Evolutionary conservation across 208 protist species (phyloP).

Genomic region (Acanthamoeba lenticulata): DNA sequence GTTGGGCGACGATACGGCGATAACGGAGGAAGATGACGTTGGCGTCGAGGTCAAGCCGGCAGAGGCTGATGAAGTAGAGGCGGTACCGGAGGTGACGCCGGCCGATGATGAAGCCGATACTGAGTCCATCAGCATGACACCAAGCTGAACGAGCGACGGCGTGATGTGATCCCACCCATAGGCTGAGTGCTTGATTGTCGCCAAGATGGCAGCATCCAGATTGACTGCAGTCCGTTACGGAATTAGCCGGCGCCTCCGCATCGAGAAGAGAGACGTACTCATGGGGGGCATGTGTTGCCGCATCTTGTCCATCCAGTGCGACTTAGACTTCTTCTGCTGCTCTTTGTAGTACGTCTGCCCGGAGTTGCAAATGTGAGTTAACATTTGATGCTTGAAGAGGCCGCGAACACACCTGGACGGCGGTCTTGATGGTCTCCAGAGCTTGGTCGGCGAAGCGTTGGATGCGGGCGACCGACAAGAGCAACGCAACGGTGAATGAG

Average conservation of each 20-base stretch:
- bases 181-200: conserved; percentile 20
- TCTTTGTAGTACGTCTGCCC: conserved; percentile 52
- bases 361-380: not conserved
- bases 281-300: conserved; percentile 13
- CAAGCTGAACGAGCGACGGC: conserved; percentile 45
- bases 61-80: not conserved
- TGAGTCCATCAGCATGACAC: conserved; percentile 35
- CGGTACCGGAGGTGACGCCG: not conserved
- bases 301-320: conserved; percentile 60
- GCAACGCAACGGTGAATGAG: conserved; percentile 52
- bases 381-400: not conserved
- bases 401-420: not conserved
- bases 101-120: not conserved
- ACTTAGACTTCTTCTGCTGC: conserved; percentile 14
- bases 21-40: not conserved
- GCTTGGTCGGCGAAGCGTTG: conserved; percentile 60
- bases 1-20: conserved; percentile 12
- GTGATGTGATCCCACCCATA: conserved; percentile 67
- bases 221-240: not conserved
- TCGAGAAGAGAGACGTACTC: not conserved
- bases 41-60: not conserved
- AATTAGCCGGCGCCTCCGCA: not conserved
- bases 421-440: conserved; percentile 64
- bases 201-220: conserved; percentile 28
- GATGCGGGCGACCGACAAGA: conserved; percentile 56